Base-by-base conservation (phyloP, 2,329 filamentous ascomycete species). In the Volutella citrinella region DNA sequence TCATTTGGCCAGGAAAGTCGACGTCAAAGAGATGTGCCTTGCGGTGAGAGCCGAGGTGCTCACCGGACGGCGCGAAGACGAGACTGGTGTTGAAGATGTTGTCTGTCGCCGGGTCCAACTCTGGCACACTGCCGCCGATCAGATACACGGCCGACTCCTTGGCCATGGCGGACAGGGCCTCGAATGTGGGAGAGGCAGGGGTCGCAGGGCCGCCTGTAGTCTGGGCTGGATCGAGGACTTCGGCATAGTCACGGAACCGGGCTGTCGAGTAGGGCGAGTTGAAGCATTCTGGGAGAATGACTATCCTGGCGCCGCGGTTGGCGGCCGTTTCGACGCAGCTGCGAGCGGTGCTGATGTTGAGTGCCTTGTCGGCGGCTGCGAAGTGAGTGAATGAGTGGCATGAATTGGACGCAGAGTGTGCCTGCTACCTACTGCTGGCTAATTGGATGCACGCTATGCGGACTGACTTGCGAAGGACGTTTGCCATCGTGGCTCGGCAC, bases 1-100 rank as follows among this genome's bases (percentile, higher is more conserved):
- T 82, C 60, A 97, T 95, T 66, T 89, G 88, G 40, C 88, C 89
- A 1, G 91, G 91, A 45, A 97, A 96, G 61, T 94, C 83, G 54
- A 97, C 96, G 64, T 96, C 91, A 64, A 97, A 97, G 23, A 97
- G 74, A 63, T 97, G 91, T 25, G 90, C 81, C 67, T 97, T 97
- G 51, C 91, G 79, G 61, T 96, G 89, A 3, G 81, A 86, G 7
- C 80, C 87, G n/a, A 97, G 72, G 27, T 95, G 70, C n/a, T 72
- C 60, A 3, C 91, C 91, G 5, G 71, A 64, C 0, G 89, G 89
- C 1, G 71, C 77, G 63, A 97, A 97, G 7, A 83, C 80, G 31
- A 97, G 69, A 17, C 79, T 83, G 4, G 91, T 96, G 66, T 97
- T 97, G 74, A 91, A 95, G 66, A 88, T 84, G 46, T 85, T 84